Evolutionary conservation across 2,329 filamentous ascomycete genomes (phyloP).

Genomic region (Colletotrichum tropicale): DNA sequence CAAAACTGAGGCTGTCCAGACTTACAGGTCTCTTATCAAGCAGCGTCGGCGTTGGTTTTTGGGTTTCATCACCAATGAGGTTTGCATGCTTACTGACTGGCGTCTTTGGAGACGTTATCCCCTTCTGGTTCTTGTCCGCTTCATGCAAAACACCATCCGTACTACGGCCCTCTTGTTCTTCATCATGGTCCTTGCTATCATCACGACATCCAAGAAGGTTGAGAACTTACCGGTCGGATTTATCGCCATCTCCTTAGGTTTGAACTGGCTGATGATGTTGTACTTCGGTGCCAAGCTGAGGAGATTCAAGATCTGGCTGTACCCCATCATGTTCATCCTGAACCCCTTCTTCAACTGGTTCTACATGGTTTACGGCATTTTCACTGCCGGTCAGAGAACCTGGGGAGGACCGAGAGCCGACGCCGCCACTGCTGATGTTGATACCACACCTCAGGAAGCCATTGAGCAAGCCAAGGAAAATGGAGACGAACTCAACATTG

Average conservation of each 20-base stretch:
- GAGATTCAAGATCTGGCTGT: constrained; percentile 92
- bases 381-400: constrained; percentile 90
- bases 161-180: constrained; percentile 95
- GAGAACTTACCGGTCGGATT: constrained; percentile 87
- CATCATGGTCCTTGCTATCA: constrained; percentile 85
- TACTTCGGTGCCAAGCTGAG: constrained; percentile 90
- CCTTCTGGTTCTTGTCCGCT: constrained; percentile 81
- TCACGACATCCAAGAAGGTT: constrained; percentile 82
- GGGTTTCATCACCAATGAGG: constrained; percentile 97
- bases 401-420: constrained; percentile 96
- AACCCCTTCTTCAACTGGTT: constrained; percentile 99
- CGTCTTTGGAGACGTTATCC: constrained; percentile 92
- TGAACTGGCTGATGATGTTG: constrained; percentile 95
- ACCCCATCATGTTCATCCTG: constrained; percentile 92
- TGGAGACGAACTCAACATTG: constrained; percentile 88
- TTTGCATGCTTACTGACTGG: constrained; percentile 95
- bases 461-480: constrained; percentile 78
- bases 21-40: constrained; percentile 83
- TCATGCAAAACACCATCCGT: constrained; percentile 95
- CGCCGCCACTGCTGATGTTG: constrained; percentile 77
- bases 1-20: constrained; percentile 96
- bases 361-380: constrained; percentile 97
- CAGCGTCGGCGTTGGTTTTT: constrained; percentile 96
- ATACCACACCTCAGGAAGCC: constrained; percentile 81
- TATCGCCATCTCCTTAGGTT: constrained; percentile 87